Evolutionary conservation across 345 rosid species (phyloP).

Genomic region (Aquilaria sinensis): DNA sequence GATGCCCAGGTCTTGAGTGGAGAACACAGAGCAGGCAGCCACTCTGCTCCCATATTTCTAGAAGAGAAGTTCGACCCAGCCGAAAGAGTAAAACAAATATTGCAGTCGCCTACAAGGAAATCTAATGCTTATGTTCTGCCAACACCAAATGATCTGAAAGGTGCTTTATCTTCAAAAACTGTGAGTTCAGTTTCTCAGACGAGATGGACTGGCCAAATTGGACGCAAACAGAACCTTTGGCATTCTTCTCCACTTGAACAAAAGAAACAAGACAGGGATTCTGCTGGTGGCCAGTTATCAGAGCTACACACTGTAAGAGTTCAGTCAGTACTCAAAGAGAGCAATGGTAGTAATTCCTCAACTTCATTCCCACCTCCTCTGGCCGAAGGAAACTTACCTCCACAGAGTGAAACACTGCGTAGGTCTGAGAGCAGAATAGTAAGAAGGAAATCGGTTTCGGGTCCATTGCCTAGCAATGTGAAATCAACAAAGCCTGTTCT

Average conservation of each 20-base stretch:
- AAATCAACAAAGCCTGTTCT: conserved; percentile 40
- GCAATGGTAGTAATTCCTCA: conserved; percentile 26
- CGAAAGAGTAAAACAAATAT: conserved; percentile 54
- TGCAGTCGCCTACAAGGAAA: conserved; percentile 32
- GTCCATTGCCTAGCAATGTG: conserved; percentile 57
- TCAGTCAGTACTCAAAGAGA: conserved; percentile 27
- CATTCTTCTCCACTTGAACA: conserved; percentile 92
- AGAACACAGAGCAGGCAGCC: conserved; percentile 49
- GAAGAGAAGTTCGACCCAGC: conserved; percentile 59
- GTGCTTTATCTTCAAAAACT: conserved; percentile 35
- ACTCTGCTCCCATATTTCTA: conserved; percentile 84
- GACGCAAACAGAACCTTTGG: conserved; percentile 43
- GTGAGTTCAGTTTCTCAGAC: conserved; percentile 28
- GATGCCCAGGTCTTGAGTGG: conserved; percentile 34
- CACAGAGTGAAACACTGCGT: conserved; percentile 22
- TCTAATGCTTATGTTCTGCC: conserved; percentile 72
- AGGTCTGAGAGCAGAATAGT: conserved; percentile 38
- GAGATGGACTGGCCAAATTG: conserved; percentile 34
- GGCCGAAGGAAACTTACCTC: conserved; percentile 32
- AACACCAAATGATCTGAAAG: conserved; percentile 58
- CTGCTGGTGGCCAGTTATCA: conserved; percentile 22
- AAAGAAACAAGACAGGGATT: conserved; percentile 44
- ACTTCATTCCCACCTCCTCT: conserved; percentile 56
- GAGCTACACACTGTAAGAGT: conserved; percentile 21
- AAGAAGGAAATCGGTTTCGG: conserved; percentile 64